phyloP scores from a whole-genome alignment of 2,329 filamentous ascomycete genomes.

The Colletotrichum simmondsii region DNA sequence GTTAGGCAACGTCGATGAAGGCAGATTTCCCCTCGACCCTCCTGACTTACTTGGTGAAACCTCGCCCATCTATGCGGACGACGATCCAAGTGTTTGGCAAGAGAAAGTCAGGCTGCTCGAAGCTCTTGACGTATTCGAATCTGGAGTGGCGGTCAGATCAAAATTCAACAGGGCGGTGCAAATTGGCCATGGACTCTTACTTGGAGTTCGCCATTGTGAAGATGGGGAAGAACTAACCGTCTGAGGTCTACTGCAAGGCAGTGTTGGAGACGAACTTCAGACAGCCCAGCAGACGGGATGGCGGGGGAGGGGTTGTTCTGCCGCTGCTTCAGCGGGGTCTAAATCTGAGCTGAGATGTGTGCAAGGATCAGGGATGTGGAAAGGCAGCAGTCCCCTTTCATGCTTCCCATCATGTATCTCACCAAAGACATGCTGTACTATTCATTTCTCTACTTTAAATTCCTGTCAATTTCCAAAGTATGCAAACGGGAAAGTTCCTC shows the following conservation, averaged over 20 bases:
- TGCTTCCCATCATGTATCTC: neutral
- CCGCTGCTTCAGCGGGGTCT: neutral
- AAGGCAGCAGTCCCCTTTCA: neutral
- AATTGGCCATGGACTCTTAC: slow-evolving; percentile 44
- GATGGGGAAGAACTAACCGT: neutral
- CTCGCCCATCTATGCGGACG: slow-evolving; percentile 90
- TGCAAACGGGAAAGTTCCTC: no score
- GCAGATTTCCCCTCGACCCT: neutral
- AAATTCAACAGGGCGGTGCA: neutral
- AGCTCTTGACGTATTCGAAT: slow-evolving; percentile 92
- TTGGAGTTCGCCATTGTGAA: slow-evolving; percentile 65
- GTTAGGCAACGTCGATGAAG: neutral
- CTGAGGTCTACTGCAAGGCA: neutral
- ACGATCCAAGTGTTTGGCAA: slow-evolving; percentile 96
- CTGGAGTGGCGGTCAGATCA: slow-evolving; percentile 55
- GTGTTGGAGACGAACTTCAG: neutral
- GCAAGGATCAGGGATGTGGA: neutral
- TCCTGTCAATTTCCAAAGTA: no score
- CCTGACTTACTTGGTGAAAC: slow-evolving; percentile 84
- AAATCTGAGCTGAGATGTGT: neutral
- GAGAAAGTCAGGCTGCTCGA: slow-evolving; percentile 84
- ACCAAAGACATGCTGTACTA: no score
- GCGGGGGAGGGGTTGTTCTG: slow-evolving; percentile 35
- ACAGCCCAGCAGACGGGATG: slow-evolving; percentile 17
- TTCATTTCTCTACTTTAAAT: no score